A percentile compares a stretch with the other conserved stretches of the same genome.
phyloP scores from a whole-genome alignment of 192 early-diverging fungal species.

The Borealophlyctis nickersoniae region DNA sequence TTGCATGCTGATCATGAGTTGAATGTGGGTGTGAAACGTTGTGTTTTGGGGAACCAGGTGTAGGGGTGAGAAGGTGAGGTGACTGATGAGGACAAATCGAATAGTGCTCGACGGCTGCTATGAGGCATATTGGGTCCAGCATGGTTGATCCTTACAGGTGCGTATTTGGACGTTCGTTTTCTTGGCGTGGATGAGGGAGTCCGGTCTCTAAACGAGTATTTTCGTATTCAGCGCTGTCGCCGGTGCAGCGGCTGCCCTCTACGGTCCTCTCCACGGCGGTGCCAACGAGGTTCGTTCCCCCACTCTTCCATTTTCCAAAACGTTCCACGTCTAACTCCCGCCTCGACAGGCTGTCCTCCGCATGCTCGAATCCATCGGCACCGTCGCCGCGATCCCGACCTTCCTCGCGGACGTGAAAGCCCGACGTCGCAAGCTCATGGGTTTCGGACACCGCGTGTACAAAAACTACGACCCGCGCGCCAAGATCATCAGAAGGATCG shows the following conservation, averaged over 20 bases:
- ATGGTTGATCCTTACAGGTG: conserved; percentile 63
- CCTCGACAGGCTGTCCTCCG: conserved; percentile 49
- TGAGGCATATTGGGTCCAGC: conserved; percentile 62
- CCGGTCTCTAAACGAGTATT: too few species aligned
- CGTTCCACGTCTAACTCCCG: too few species aligned
- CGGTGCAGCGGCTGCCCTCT: conserved; percentile 61
- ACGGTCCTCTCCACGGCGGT: conserved; percentile 66
- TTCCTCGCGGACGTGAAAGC: conserved; percentile 62
- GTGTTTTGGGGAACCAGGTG: too few species aligned
- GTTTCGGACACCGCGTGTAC: conserved; percentile 58
- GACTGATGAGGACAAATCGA: too few species aligned
- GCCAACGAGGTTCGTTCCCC: conserved; percentile 54
- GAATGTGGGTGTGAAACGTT: conserved; percentile 19
- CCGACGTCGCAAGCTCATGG: conserved; percentile 54
- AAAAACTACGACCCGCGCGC: conserved; percentile 66
- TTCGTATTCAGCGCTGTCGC: conserved; percentile 57
- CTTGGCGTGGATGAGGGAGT: too few species aligned
- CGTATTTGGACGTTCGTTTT: conserved; percentile 46
- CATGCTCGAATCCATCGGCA: conserved; percentile 63
- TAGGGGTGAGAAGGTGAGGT: too few species aligned
- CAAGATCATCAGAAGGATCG: conserved; percentile 57
- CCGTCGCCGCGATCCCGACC: conserved; percentile 48
- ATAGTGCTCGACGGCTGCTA: conserved; percentile 52
- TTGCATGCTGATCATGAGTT: conserved; percentile 63
- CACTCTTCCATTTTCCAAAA: conserved; percentile 5